Evolutionary conservation across 257 asterid species (phyloP).

Genomic region (Capsicum baccatum): DNA sequence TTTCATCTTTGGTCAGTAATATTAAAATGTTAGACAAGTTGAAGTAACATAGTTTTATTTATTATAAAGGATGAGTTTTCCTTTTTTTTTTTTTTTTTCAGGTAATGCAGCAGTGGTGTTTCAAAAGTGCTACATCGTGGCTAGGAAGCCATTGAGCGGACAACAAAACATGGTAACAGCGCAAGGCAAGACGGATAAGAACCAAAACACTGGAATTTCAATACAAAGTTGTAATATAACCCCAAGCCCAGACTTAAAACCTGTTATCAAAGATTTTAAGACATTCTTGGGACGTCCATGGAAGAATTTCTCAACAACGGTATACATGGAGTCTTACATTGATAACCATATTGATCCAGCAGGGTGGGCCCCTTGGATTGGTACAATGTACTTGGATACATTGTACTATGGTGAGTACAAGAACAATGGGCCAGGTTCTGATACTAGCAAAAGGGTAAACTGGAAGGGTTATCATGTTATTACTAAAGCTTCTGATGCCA

Average conservation of each 20-base stretch:
- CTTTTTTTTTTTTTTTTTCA: no score
- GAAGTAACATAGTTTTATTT: no score
- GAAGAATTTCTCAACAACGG: conserved; percentile 36
- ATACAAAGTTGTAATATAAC: conserved; percentile 41
- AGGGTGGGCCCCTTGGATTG: conserved; percentile 33
- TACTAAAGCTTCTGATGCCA: conserved; percentile 30
- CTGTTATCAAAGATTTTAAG: neutral
- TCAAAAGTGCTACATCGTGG: conserved; percentile 46
- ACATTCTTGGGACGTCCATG: conserved; percentile 39
- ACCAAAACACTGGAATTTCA: conserved; percentile 49
- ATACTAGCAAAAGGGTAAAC: conserved; percentile 25
- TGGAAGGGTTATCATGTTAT: conserved; percentile 35
- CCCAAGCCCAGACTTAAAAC: conserved; percentile 26
- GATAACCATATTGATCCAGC: conserved; percentile 31
- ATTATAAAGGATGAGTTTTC: no score
- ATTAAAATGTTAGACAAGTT: no score
- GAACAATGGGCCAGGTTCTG: conserved; percentile 36
- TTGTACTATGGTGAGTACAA: conserved; percentile 36
- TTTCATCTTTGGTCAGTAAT: conserved; percentile 54
- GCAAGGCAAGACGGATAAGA: conserved; percentile 49
- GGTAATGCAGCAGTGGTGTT: conserved; percentile 42
- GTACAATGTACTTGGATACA: conserved; percentile 20
- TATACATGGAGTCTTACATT: conserved; percentile 29
- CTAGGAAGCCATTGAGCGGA: conserved; percentile 41
- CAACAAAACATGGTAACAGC: conserved; percentile 57